phyloP scores from a whole-genome alignment of 2,329 filamentous ascomycete species.

The Curvularia sp. region DNA sequence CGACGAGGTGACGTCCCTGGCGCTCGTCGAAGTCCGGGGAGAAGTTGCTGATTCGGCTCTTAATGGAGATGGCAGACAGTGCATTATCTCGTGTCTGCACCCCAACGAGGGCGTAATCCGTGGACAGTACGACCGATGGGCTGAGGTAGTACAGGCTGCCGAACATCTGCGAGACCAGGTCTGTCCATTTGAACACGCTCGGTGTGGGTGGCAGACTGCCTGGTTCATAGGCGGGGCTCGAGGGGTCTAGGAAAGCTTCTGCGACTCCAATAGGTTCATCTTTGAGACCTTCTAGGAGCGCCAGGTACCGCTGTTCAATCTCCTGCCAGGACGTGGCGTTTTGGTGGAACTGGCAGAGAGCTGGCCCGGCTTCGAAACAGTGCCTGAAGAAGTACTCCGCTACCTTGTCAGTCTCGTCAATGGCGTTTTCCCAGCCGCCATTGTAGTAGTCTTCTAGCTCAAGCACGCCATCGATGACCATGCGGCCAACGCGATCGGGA shows the following conservation, averaged over 20 bases:
- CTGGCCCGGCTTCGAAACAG: constrained; percentile 59
- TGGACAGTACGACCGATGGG: neutral
- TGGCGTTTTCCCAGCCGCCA: constrained; percentile 40
- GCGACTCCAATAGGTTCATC: neutral
- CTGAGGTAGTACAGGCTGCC: neutral
- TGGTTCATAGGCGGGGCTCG: neutral
- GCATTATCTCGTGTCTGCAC: constrained; percentile 16
- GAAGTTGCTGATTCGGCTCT: constrained; percentile 6
- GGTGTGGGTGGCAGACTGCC: neutral
- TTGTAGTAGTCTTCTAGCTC: constrained; percentile 57
- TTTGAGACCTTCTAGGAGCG: constrained; percentile 1
- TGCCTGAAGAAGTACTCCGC: constrained; percentile 61
- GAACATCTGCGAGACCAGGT: neutral
- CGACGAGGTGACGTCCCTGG: neutral
- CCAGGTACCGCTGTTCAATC: constrained; percentile 22
- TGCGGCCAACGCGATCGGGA: constrained; percentile 52
- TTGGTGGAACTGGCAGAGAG: constrained; percentile 23
- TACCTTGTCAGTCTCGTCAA: constrained; percentile 63
- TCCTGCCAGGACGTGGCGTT: constrained; percentile 24
- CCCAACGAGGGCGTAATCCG: neutral
- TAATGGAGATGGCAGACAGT: constrained; percentile 4
- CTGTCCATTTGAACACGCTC: neutral
- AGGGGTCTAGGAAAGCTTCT: neutral
- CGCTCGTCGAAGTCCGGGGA: constrained; percentile 5
- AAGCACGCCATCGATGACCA: constrained; percentile 54